Conservation (phyloP, 257 asterid genomes). For the Ajuga chamaepitys region DNA sequence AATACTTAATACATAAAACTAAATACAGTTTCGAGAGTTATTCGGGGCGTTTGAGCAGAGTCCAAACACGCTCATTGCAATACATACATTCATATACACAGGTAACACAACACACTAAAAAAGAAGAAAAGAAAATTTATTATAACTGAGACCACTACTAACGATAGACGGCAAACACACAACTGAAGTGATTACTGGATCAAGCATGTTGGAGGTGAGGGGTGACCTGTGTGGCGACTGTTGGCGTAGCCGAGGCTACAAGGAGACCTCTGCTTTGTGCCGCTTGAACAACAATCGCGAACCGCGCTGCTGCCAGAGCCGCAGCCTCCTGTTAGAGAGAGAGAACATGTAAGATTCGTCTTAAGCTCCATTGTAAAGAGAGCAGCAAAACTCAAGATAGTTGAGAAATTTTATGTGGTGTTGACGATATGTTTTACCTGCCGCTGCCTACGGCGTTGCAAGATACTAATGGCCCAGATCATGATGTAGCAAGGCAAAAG, state of each 20-base stretch:
- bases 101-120: background rate
- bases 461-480: conserved; percentile 87
- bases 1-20: background rate
- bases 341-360: no score
- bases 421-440: no score
- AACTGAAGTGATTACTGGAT: background rate
- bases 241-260: conserved; percentile 42
- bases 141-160: background rate
- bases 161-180: background rate
- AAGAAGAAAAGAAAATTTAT: background rate
- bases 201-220: conserved; percentile 43
- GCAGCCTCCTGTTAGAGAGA: conserved; percentile 62
- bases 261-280: conserved; percentile 70
- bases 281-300: conserved; percentile 78
- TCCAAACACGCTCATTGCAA: background rate
- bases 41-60: background rate
- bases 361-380: no score
- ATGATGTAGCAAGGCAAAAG: conserved; percentile 95
- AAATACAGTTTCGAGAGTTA: background rate
- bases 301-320: conserved; percentile 71
- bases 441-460: conserved; percentile 88
- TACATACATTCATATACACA: conserved; percentile 15
- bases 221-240: conserved; percentile 24
- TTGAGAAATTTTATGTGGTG: no score
- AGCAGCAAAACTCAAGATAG: no score